These are phyloP conservation scores for Wallacemonas sp. DNA, from an alignment of 208 protist species.

Conservation along the genomic window DNA sequence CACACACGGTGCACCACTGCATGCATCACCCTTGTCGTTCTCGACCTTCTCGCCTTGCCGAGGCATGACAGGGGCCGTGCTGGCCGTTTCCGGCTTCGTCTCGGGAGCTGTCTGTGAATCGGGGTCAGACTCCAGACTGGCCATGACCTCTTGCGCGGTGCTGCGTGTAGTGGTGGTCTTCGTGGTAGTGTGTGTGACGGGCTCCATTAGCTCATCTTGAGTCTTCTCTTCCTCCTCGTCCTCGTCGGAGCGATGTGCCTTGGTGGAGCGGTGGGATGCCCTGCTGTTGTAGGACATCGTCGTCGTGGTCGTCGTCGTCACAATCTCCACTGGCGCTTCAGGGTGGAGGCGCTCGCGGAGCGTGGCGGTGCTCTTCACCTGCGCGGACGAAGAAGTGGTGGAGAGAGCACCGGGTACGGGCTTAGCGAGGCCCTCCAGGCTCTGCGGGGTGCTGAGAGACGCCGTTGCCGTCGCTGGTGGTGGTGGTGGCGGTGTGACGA, in stretches of 20 bases:
- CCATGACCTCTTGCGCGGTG: neutral
- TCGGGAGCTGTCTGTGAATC: no score
- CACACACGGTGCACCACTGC: no score
- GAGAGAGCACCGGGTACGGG: no score
- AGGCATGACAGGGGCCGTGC: no score
- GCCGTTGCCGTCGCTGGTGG: no score
- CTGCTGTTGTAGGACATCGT: conserved; percentile 1
- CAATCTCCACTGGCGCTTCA: neutral
- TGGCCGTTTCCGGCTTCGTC: neutral
- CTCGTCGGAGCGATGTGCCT: neutral
- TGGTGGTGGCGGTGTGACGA: neutral
- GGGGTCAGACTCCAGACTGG: no score
- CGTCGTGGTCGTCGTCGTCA: conserved; percentile 7
- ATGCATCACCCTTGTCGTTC: no score
- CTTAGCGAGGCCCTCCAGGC: no score
- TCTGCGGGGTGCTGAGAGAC: no score
- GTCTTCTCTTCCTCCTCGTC: neutral
- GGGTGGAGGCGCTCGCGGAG: neutral
- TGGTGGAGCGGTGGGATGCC: neutral
- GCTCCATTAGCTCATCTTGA: neutral
- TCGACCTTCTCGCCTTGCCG: no score
- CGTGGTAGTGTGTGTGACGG: neutral
- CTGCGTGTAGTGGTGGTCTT: conserved; percentile 1
- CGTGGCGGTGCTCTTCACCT: neutral
- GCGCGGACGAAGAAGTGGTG: no score